Percentiles rank a stretch among this genome's conserved stretches.
phyloP scores from a whole-genome alignment of 768 basidiomycete species.

The Amanita thiersii region DNA sequence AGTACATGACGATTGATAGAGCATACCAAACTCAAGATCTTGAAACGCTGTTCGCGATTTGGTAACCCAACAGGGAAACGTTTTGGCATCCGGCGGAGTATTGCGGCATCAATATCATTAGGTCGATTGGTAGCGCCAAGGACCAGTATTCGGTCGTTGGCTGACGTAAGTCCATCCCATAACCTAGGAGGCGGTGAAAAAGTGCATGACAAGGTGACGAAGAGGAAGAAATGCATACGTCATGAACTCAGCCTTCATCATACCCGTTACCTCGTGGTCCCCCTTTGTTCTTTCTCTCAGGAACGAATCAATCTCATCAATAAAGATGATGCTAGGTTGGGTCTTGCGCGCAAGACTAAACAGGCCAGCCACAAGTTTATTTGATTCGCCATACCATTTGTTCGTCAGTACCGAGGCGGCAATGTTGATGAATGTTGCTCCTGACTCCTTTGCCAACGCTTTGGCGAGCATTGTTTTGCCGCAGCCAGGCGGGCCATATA shows the following conservation, averaged over 20 bases:
- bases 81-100: conserved; percentile 96
- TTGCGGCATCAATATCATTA: conserved; percentile 82
- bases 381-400: conserved; percentile 48
- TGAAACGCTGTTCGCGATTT: conserved; percentile 65
- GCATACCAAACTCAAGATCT: conserved; percentile 73
- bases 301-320: conserved; percentile 97
- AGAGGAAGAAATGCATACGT: conserved; percentile 42
- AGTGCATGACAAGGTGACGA: not conserved
- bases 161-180: conserved; percentile 91
- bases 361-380: conserved; percentile 91
- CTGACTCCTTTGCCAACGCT: conserved; percentile 93
- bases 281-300: conserved; percentile 78
- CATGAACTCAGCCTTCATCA: conserved; percentile 98
- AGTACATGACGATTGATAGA: not conserved
- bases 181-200: conserved; percentile 36
- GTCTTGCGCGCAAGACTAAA: conserved; percentile 92
- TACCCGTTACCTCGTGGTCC: conserved; percentile 96
- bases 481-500: conserved; percentile 96
- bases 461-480: conserved; percentile 99
- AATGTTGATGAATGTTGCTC: conserved; percentile 86
- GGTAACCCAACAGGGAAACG: conserved; percentile 85
- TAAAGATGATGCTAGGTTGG: conserved; percentile 95
- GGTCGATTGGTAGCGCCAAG: conserved; percentile 95
- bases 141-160: conserved; percentile 75
- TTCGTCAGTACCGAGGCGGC: conserved; percentile 39